These are phyloP conservation scores for Rhamnella rubrinervis DNA, from an alignment of 331 rosid species.

Conservation along the genomic window DNA sequence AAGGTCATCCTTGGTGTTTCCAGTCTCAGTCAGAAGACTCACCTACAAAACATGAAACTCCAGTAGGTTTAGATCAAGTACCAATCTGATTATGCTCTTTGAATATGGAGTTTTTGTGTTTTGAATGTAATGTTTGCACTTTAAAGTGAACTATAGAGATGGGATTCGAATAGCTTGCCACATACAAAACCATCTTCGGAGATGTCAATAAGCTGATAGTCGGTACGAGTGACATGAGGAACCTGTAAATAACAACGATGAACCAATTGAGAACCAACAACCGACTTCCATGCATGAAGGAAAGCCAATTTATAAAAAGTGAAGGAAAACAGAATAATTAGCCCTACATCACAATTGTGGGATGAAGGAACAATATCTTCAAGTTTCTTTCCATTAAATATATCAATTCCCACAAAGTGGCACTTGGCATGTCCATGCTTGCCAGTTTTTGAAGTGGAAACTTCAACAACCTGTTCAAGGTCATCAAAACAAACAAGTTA, in stretches of 20 bases:
- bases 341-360: slow-evolving; percentile 68
- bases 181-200: slow-evolving; percentile 74
- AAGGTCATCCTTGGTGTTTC: slow-evolving; percentile 79
- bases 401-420: slow-evolving; percentile 74
- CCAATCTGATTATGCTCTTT: background rate
- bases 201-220: slow-evolving; percentile 65
- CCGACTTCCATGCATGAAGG: background rate
- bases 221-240: slow-evolving; percentile 65
- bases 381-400: slow-evolving; percentile 73
- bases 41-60: slow-evolving; percentile 39
- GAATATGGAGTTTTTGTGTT: too few species aligned
- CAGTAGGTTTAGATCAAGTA: slow-evolving; percentile 17
- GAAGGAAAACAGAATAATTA: background rate
- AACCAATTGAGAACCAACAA: background rate
- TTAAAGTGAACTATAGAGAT: too few species aligned
- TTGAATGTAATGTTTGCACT: too few species aligned
- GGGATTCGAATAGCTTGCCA: background rate
- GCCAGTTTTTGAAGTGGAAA: slow-evolving; percentile 77
- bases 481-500: background rate
- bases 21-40: slow-evolving; percentile 66
- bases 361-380: slow-evolving; percentile 80
- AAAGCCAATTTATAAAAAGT: background rate
- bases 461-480: slow-evolving; percentile 61
- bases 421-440: slow-evolving; percentile 88
- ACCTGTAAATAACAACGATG: slow-evolving; percentile 32